Conservation (phyloP, 129 eudicot species). For the Dittrichia graveolens region DNA sequence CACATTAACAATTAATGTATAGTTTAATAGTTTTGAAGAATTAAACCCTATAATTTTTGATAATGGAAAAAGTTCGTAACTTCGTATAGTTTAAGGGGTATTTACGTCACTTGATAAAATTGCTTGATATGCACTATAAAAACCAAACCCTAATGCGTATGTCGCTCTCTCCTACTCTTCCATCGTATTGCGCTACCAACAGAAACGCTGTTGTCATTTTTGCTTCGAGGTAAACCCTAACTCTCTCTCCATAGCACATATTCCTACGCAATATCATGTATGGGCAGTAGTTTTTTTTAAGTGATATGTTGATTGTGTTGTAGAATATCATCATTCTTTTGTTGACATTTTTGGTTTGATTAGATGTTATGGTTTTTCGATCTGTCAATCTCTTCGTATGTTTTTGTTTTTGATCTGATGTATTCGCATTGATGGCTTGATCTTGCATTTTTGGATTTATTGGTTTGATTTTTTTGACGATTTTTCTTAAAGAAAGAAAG, state of each 20-base stretch:
- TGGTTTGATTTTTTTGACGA: background rate
- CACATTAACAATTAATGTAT: too few relatives aligned
- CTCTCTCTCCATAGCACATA: background rate
- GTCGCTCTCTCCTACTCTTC: slow-evolving; percentile 8
- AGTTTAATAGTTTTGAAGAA: too few relatives aligned
- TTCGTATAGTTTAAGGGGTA: slow-evolving; percentile 21
- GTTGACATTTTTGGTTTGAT: background rate
- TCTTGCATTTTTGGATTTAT: background rate
- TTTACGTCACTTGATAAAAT: slow-evolving; percentile 1
- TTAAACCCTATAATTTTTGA: too few relatives aligned
- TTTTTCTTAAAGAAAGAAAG: too few relatives aligned
- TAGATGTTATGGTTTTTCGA: background rate
- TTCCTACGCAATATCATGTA: background rate
- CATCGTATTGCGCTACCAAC: slow-evolving; percentile 10
- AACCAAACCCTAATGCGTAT: slow-evolving; percentile 21
- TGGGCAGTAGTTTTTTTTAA: background rate
- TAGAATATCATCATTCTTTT: background rate
- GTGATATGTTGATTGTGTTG: background rate
- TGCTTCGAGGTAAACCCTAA: slow-evolving; percentile 31
- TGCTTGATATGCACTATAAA: slow-evolving; percentile 21
- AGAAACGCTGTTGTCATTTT: slow-evolving; percentile 26
- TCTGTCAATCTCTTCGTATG: background rate
- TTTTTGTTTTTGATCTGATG: background rate
- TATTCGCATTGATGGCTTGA: slow-evolving; percentile 4
- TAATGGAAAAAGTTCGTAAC: background rate